Base-by-base conservation (phyloP, 306 rosid species). In the Nissolia schottii region DNA sequence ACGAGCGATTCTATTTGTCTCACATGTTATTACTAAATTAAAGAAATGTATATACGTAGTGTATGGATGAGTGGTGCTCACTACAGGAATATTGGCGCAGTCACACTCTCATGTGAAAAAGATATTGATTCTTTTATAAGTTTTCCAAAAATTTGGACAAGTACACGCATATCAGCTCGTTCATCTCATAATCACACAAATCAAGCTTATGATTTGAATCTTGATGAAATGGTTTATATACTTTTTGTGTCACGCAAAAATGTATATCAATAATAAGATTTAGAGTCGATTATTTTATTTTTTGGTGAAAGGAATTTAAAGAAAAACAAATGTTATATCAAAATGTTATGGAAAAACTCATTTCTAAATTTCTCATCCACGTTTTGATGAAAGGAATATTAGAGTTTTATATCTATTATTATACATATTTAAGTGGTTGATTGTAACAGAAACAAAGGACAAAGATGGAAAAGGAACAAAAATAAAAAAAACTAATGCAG, bases 41-140 rank as follows among this genome's bases (percentile, higher is more conserved):
- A 12, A 64, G 14, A 53, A 51, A 24, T 73, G 40, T 22, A 50
- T 43, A 9, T 57, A 0, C 29, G 34, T n/a, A n/a, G n/a, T 29
- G 20, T 57, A 24, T 24, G 71, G 59, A 14, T 49, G 20, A 20
- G 40, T 22, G 31, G 50, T n/a, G 19, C 16, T 3, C 38, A 23
- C 20, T 6, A 64, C 71, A 9, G 43, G 71, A 62, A 71, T 15
- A 71, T 25, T 0, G 54, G 53, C 43, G 23, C 22, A 50, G 55
- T 16, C n/a, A 58, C 64, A 58, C 20, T 45, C 20, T 1, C 51
- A 57, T 46, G 7, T 37, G 71, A 16, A 74, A 24, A 37, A 16
- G 43, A 74, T 74, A 62, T 74, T 11, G 55, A 51, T 51, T 63
- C 16, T 2, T 24, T 51, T 34, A 38, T 15, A 23, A 63, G 70